These are phyloP conservation scores for Penicillium sp. DNA, from an alignment of 2,329 filamentous ascomycete genomes.

Conservation along the genomic window DNA sequence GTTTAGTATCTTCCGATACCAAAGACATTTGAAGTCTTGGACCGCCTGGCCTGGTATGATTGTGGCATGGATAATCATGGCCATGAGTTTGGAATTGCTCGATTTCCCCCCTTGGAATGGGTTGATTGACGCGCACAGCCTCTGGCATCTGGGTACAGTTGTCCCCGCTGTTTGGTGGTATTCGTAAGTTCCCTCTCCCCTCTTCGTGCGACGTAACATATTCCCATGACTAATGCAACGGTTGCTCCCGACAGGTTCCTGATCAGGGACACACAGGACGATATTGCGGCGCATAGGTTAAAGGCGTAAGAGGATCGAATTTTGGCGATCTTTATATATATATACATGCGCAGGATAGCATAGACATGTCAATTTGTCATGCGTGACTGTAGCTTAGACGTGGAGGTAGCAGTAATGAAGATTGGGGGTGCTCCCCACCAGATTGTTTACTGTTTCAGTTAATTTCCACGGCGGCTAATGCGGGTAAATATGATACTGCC, in stretches of 20 bases:
- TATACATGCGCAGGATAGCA: neutral
- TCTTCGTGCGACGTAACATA: neutral
- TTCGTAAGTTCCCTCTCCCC: slow-evolving; percentile 62
- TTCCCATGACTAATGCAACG: slow-evolving; percentile 11
- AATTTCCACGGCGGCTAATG: slow-evolving; percentile 16
- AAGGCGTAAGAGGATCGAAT: slow-evolving; percentile 55
- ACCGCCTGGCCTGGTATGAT: slow-evolving; percentile 85
- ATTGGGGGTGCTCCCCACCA: neutral
- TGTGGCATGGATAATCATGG: slow-evolving; percentile 85
- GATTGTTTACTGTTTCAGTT: neutral
- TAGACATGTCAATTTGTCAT: neutral
- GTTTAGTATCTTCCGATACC: slow-evolving; percentile 75
- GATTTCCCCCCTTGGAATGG: slow-evolving; percentile 86
- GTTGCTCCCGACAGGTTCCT: slow-evolving; percentile 64
- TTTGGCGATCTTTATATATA: neutral
- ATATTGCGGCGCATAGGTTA: slow-evolving; percentile 68
- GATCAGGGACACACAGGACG: slow-evolving; percentile 78
- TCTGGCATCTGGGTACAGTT: slow-evolving; percentile 96
- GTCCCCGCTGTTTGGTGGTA: slow-evolving; percentile 88
- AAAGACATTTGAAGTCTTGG: slow-evolving; percentile 70
- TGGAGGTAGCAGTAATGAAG: slow-evolving; percentile 2
- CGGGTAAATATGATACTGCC: slow-evolving; percentile 13
- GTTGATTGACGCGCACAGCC: slow-evolving; percentile 84
- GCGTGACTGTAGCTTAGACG: neutral
- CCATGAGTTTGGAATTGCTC: slow-evolving; percentile 92